A percentile compares a stretch with the other conserved stretches of the same genome.
phyloP scores from a whole-genome alignment of 306 rosid species.

The Medicago lupulina region DNA sequence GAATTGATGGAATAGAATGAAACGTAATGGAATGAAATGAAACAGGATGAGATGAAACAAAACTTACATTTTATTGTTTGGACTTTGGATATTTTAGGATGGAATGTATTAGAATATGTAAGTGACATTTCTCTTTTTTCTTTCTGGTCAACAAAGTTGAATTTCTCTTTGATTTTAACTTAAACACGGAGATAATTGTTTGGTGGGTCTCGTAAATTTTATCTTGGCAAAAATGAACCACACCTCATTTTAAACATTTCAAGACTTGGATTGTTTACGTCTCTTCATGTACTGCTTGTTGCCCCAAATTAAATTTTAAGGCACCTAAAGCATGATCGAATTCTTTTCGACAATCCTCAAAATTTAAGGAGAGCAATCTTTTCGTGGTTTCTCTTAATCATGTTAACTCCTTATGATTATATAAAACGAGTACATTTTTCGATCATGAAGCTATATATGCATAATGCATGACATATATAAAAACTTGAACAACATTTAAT shows the following conservation, averaged over 20 bases:
- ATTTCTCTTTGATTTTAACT: no score
- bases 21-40: no score
- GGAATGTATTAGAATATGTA: no score
- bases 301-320: constrained; percentile 23
- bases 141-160: no score
- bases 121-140: no score
- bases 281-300: constrained; percentile 16
- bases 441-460: not conserved
- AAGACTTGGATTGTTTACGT: constrained; percentile 20
- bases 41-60: no score
- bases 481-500: not conserved
- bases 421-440: not conserved
- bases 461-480: constrained; percentile 6
- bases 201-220: no score
- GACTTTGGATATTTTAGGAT: no score
- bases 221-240: not conserved
- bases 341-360: constrained; percentile 34
- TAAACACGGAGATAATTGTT: no score
- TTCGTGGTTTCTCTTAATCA: constrained; percentile 12
- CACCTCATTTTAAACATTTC: constrained; percentile 12
- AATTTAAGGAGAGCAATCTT: constrained; percentile 5
- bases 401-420: constrained; percentile 4
- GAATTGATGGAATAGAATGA: no score
- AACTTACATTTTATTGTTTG: no score
- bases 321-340: constrained; percentile 43